Percentiles rank a stretch among this genome's conserved stretches.
These are phyloP conservation scores for Dioszegia crocea DNA, from an alignment of 768 basidiomycete species.

Conservation along the genomic window DNA sequence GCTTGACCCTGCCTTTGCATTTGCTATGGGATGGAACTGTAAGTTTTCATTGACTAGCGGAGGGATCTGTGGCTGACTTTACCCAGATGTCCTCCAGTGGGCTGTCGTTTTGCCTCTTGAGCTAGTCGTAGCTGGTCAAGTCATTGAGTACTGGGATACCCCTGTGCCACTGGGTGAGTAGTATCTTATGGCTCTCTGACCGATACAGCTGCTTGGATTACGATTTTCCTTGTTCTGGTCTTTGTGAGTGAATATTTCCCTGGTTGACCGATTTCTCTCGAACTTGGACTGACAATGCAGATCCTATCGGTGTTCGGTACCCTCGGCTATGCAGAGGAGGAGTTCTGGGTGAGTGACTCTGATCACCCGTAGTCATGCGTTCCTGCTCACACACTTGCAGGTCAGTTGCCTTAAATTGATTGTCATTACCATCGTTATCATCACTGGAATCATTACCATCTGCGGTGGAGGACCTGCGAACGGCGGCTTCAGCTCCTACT, in stretches of 20 bases:
- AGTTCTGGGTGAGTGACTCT: constrained; percentile 36
- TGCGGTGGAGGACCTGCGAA: constrained; percentile 74
- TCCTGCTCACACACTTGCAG: no score
- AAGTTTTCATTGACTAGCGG: no score
- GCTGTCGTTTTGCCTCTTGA: constrained; percentile 43
- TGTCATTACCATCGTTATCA: constrained; percentile 32
- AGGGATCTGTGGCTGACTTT: neutral
- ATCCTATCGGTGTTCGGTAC: constrained; percentile 38
- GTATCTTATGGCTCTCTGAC: constrained; percentile 56
- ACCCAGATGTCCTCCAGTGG: constrained; percentile 30
- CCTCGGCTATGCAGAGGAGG: constrained; percentile 45
- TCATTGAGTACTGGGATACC: constrained; percentile 39
- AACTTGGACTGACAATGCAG: constrained; percentile 16
- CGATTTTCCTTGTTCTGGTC: constrained; percentile 63
- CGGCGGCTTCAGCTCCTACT: constrained; percentile 51
- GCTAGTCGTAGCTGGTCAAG: constrained; percentile 40
- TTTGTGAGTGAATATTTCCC: constrained; percentile 52
- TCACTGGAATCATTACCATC: constrained; percentile 64
- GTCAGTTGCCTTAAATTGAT: constrained; percentile 14
- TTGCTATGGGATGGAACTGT: constrained; percentile 48
- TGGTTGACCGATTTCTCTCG: no score
- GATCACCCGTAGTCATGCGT: no score
- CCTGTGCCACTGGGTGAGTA: constrained; percentile 27
- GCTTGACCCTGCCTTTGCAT: constrained; percentile 56
- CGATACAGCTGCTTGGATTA: constrained; percentile 52